Base-by-base conservation (phyloP, 208 protist genomes). In the Naegleria lovaniensis region DNA sequence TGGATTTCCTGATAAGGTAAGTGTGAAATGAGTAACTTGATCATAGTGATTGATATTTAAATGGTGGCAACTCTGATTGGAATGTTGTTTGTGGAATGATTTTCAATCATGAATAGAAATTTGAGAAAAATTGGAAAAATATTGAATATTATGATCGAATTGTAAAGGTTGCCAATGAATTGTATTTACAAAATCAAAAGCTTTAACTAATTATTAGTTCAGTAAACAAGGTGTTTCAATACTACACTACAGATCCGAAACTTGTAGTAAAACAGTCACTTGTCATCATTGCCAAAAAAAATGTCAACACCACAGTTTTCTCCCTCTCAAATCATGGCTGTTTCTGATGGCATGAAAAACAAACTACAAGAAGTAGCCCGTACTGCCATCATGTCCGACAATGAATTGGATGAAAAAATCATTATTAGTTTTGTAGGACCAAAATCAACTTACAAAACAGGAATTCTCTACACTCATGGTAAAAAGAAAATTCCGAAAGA, bases 1-100 rank as follows among this genome's bases (percentile, higher is more conserved):
- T 85, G 88, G 88, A 38, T 90, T 58, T 22, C 83, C 83, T 87
- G 83, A 87, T 75, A 75, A 29, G 25, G 58, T 75, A 75, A 75
- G 58, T 75, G 13, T 58, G 25, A n/a, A 16, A 4, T n/a, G 13
- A 22, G 16, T 58, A 58, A 6, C 6, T 22, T 22, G 16, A 58
- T 58, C 52, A 58, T 58, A 58, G 16, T 16, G 16, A 6, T 58
- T 22, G 16, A 22, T 16, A 22, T 58, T 58, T 22, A n/a, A n/a
- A n/a, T n/a, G n/a, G n/a, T n/a, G n/a, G n/a, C n/a, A n/a, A n/a
- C n/a, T n/a, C n/a, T n/a, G n/a, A n/a, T n/a, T n/a, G n/a, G n/a
- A n/a, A n/a, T n/a, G n/a, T n/a, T n/a, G n/a, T n/a, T n/a, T n/a
- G n/a, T 48, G 43, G 43, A 48, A 48, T 48, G 43, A 48, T 9